A percentile compares a stretch with the other conserved stretches of the same genome.
Evolutionary conservation across 768 basidiomycete species (phyloP).

Genomic region (Naematelia aurantialba): DNA sequence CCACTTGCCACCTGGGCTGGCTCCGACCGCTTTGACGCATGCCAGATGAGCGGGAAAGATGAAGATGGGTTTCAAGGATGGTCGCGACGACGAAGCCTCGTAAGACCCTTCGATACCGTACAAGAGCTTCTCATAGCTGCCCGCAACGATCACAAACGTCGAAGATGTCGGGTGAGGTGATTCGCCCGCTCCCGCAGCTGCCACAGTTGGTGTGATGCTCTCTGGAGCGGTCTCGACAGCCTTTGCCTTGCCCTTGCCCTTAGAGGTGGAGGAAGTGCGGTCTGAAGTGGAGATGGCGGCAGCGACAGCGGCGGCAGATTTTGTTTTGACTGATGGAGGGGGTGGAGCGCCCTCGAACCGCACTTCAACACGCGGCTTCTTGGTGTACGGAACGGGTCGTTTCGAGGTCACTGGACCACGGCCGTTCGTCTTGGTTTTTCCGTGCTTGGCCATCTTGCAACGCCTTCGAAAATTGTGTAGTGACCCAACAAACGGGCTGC

Average conservation of each 20-base stretch:
- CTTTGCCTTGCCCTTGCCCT: neutral
- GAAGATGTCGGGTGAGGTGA: too few species aligned
- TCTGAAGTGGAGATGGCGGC: neutral
- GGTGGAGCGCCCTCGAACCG: constrained; percentile 27
- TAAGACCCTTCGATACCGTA: constrained; percentile 75
- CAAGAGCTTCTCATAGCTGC: constrained; percentile 93
- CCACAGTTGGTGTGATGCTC: neutral
- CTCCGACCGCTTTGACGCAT: constrained; percentile 83
- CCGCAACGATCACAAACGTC: constrained; percentile 81
- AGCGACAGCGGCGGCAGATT: constrained; percentile 3
- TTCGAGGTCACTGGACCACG: constrained; percentile 2
- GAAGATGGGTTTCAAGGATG: constrained; percentile 64
- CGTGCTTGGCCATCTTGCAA: constrained; percentile 31
- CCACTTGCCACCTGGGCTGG: constrained; percentile 93
- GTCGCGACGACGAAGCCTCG: constrained; percentile 46
- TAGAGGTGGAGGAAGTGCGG: neutral
- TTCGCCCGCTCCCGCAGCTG: neutral
- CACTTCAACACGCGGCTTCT: constrained; percentile 36
- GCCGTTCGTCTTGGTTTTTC: constrained; percentile 10
- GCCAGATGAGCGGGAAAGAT: constrained; percentile 96
- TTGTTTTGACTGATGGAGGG: constrained; percentile 19
- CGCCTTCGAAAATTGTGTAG: neutral
- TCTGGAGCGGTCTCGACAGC: neutral
- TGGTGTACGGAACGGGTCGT: constrained; percentile 33
- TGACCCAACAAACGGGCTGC: too few species aligned